Conservation (phyloP, 768 basidiomycete species). For the Neoboletus magnificus region DNA sequence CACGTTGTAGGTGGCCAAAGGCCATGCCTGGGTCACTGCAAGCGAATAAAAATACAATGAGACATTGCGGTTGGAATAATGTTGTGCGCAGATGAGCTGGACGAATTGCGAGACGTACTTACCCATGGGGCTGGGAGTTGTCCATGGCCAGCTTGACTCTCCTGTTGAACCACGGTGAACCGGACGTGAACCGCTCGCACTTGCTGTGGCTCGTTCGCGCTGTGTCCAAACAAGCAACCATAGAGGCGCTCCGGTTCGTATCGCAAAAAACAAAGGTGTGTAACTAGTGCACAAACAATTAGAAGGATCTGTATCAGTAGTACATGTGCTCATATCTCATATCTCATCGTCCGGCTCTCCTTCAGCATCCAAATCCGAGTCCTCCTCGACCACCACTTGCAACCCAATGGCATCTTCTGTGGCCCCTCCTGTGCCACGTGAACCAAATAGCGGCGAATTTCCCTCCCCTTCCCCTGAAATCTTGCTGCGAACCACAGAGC, state of each 20-base stretch:
- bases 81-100: neutral
- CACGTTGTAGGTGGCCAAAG: slow-evolving; percentile 59
- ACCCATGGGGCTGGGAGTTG: slow-evolving; percentile 34
- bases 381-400: slow-evolving; percentile 21
- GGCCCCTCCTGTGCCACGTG: neutral
- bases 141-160: slow-evolving; percentile 28
- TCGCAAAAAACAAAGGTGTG: neutral
- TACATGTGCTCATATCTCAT: slow-evolving; percentile 38
- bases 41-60: slow-evolving; percentile 17
- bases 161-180: slow-evolving; percentile 35
- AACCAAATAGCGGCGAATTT: slow-evolving; percentile 5
- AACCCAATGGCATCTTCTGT: slow-evolving; percentile 1
- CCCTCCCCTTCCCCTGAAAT: slow-evolving; percentile 19
- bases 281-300: slow-evolving; percentile 22
- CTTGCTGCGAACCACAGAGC: slow-evolving; percentile 29
- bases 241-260: slow-evolving; percentile 23
- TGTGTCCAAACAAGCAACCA: slow-evolving; percentile 23
- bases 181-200: slow-evolving; percentile 34
- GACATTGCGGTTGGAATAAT: slow-evolving; percentile 7
- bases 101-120: slow-evolving; percentile 20
- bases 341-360: slow-evolving; percentile 46
- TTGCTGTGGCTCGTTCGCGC: slow-evolving; percentile 34
- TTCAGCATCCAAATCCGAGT: slow-evolving; percentile 40
- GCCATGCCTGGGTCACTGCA: slow-evolving; percentile 58
- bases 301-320: slow-evolving; percentile 20